Evolutionary conservation across 2,329 filamentous ascomycete species (phyloP), one percentile per base, ranked within the genome.

Genomic region (Dactylella cylindrospora): DNA sequence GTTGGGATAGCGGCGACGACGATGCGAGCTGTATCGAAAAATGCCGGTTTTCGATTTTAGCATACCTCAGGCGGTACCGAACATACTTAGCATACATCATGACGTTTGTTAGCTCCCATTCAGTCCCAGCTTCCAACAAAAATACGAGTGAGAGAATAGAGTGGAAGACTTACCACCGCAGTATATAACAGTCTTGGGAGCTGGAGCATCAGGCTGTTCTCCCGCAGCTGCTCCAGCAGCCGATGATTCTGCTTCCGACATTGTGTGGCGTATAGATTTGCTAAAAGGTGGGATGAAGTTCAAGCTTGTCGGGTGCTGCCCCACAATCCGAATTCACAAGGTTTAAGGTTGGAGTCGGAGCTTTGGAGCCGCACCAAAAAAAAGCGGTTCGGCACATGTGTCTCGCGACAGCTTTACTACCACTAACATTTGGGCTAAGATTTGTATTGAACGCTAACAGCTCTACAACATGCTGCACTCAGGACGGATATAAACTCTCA

Each of bases 61-160:
- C 57, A 36, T 50, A 62, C 57, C 57, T 62, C 57, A 19, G 57
- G 57, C 26, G 57, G 57, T 32, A 62, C 31, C 13, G 43, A 35
- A 44, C 57, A 62, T 20, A 62, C 57, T 62, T 22, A 20, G 20
- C 12, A 26, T 26, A 9, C 29, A n/a, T 40, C 19, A 40, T 19
- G 23, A 23, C 15, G 15, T 9, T 45, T 6, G 17, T 33, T 20
- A 19, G 15, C 15, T 5, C 13, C 15, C 25, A 17, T 29, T 39
- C 10, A 15, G 9, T 22, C 25, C 25, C 38, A 35, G 5, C 26
- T 26, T 8, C 20, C 19, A 15, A 33, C 12, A 22, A 39, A 32
- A 29, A 26, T 3, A 7, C 9, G 26, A 2, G 8, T 33, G 31
- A 15, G 19, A 19, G n/a, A 17, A 3, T 12, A 12, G 12, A 17